Base-by-base conservation (phyloP, 495 filamentous ascomycete genomes). In the Gamarada debralockiae region DNA sequence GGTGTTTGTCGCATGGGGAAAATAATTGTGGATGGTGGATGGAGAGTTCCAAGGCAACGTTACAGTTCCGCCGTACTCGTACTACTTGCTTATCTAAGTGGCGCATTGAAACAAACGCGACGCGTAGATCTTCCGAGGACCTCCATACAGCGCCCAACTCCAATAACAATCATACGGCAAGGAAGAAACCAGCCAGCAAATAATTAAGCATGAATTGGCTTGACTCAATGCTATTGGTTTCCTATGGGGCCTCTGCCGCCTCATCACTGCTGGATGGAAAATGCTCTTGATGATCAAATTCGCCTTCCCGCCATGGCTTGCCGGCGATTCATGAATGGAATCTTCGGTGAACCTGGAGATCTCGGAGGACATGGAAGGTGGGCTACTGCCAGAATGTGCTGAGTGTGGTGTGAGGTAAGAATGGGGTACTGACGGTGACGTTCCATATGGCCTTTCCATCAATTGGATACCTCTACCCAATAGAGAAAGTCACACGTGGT, bases 381-480 rank as follows among this genome's bases (percentile, higher is more conserved):
- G 27, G 27, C 27, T 29, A 10, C 27, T 29, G 10, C 27, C 27
- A 29, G 27, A 29, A 29, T 10, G n/a, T n/a, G 4, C 27, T 29
- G 27, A 10, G 10, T 9, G 23, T 31, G 44, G 10, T 9, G 23
- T 31, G 44, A 31, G 31, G 47, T 18, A 27, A 51, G 24, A 43
- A 54, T 42, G 50, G 58, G 58, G 54, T 40, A 15, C 31, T 23
- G 49, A 46, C 52, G 17, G 59, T 61, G 59, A 61, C 59, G 59
- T 61, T 61, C 51, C 59, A 57, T 61, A 31, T 33, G 44, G 33
- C n/a, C 34, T 29, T 15, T 10, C 48, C 20, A 33, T 25, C n/a
- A 31, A 52, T 45, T n/a, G 48, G 40, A 43, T 47, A 50, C 38
- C 17, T 36, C 21, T 21, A 20, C 14, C 52, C 57, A 60, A 56